These are phyloP conservation scores for Aspergillus brunneoviolaceus DNA, from an alignment of 2,329 filamentous ascomycete genomes.

Conservation along the genomic window DNA sequence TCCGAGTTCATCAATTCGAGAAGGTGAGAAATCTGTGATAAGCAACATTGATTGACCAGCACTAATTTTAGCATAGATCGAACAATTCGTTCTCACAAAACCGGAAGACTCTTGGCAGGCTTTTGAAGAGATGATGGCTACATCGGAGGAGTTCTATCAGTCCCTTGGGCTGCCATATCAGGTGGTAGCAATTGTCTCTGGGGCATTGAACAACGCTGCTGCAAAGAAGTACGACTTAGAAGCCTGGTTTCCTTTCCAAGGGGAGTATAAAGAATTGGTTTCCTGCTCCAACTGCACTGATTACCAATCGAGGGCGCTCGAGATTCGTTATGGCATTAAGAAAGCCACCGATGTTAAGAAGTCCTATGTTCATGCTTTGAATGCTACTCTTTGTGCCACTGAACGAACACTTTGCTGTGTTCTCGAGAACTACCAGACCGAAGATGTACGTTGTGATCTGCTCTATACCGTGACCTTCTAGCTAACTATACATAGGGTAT, in stretches of 20 bases:
- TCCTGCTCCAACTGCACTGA: constrained; percentile 98
- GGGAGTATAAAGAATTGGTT: constrained; percentile 97
- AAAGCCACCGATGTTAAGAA: constrained; percentile 81
- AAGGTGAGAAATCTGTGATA: constrained; percentile 56
- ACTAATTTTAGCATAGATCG: constrained; percentile 51
- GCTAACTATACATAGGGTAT: constrained; percentile 58
- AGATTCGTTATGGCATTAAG: constrained; percentile 89
- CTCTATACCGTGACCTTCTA: background rate
- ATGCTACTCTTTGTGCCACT: constrained; percentile 86
- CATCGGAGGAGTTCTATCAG: constrained; percentile 93
- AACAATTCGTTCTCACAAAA: constrained; percentile 77
- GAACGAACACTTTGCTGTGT: constrained; percentile 91
- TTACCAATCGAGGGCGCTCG: constrained; percentile 90
- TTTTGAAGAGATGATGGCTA: constrained; percentile 89
- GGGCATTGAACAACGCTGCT: constrained; percentile 84
- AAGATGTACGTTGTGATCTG: constrained; percentile 59
- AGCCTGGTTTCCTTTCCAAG: constrained; percentile 94
- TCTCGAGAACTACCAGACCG: constrained; percentile 94
- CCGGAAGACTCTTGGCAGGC: constrained; percentile 90
- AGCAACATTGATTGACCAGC: background rate
- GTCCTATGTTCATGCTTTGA: constrained; percentile 91
- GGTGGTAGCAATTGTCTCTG: constrained; percentile 92
- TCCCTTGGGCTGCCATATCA: constrained; percentile 85
- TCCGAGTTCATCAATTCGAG: constrained; percentile 97
- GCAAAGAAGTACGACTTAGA: constrained; percentile 95